Percentiles rank a stretch among this genome's conserved stretches.
These are phyloP conservation scores for Teunomyces aglyptinius DNA, from an alignment of 805 yeast species.

Conservation along the genomic window DNA sequence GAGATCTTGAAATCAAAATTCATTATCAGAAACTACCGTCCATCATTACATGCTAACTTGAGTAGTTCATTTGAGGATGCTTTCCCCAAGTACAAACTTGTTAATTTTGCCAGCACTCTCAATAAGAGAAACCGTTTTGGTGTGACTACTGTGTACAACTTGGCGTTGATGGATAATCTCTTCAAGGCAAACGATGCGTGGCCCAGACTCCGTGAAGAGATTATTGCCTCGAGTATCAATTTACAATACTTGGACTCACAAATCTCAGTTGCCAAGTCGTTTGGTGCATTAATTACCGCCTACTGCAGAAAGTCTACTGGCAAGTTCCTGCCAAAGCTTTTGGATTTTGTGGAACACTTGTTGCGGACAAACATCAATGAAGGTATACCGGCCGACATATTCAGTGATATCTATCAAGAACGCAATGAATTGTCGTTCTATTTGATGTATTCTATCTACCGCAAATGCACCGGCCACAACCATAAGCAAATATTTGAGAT, in stretches of 20 bases:
- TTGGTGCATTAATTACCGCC: slow-evolving; percentile 75
- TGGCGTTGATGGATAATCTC: slow-evolving; percentile 60
- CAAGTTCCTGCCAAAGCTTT: slow-evolving; percentile 28
- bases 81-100: slow-evolving; percentile 47
- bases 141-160: slow-evolving; percentile 52
- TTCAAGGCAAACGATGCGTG: slow-evolving; percentile 41
- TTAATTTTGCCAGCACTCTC: slow-evolving; percentile 50
- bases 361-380: slow-evolving; percentile 50
- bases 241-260: slow-evolving; percentile 66
- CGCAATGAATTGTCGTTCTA: slow-evolving; percentile 68
- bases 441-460: slow-evolving; percentile 42
- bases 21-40: slow-evolving; percentile 46
- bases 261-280: slow-evolving; percentile 64
- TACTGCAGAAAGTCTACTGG: slow-evolving; percentile 45
- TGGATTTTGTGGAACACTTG: slow-evolving; percentile 44
- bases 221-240: slow-evolving; percentile 59
- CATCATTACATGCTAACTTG: slow-evolving; percentile 45
- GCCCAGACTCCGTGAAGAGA: slow-evolving; percentile 45
- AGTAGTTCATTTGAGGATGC: slow-evolving; percentile 44
- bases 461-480: slow-evolving; percentile 20
- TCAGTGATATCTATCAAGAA: slow-evolving; percentile 53
- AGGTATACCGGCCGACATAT: slow-evolving; percentile 49
- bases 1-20: slow-evolving; percentile 30
- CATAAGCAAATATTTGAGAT: slow-evolving; percentile 41
- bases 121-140: slow-evolving; percentile 51